A percentile compares a stretch with the other conserved stretches of the same genome.
Conservation (phyloP, 768 basidiomycete genomes). For the Cyclocybe cylindracea region DNA sequence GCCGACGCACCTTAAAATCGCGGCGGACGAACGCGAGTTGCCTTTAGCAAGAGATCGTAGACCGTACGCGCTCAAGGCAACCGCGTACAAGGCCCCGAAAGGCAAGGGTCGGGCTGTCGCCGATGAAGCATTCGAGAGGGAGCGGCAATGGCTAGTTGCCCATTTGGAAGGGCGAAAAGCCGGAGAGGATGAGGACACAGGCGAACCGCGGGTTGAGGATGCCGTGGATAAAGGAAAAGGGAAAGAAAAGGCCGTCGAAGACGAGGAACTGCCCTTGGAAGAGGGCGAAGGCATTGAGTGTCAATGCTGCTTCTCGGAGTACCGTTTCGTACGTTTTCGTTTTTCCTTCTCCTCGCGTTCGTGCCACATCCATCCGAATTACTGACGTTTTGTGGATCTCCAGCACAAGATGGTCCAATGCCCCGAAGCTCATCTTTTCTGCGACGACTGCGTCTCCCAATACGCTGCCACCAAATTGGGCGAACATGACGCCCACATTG, state of each 20-base stretch:
- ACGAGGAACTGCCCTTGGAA: slow-evolving; percentile 44
- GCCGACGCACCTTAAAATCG: slow-evolving; percentile 59
- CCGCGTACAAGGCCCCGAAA: slow-evolving; percentile 32
- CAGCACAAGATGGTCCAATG: slow-evolving; percentile 89
- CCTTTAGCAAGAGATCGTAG: slow-evolving; percentile 20
- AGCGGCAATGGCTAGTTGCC: slow-evolving; percentile 48
- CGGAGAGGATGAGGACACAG: slow-evolving; percentile 3
- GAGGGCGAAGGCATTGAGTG: slow-evolving; percentile 74
- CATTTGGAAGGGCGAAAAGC: slow-evolving; percentile 19
- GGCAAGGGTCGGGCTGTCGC: slow-evolving; percentile 39
- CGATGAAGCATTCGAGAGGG: slow-evolving; percentile 48
- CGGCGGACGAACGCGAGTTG: slow-evolving; percentile 30
- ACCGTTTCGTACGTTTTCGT: slow-evolving; percentile 58
- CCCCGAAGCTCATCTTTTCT: slow-evolving; percentile 88
- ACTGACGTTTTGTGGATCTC: not conserved
- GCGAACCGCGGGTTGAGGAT: slow-evolving; percentile 6
- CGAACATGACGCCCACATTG: slow-evolving; percentile 57
- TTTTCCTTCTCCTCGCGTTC: not conserved
- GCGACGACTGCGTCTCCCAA: slow-evolving; percentile 64
- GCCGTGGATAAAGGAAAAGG: slow-evolving; percentile 24
- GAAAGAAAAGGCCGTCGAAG: slow-evolving; percentile 33
- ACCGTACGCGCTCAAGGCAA: slow-evolving; percentile 38
- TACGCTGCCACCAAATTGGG: slow-evolving; percentile 73
- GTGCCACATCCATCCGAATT: not conserved
- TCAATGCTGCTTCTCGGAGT: slow-evolving; percentile 81